Conservation (phyloP, 331 rosid genomes). For the Spiraea crenata region DNA sequence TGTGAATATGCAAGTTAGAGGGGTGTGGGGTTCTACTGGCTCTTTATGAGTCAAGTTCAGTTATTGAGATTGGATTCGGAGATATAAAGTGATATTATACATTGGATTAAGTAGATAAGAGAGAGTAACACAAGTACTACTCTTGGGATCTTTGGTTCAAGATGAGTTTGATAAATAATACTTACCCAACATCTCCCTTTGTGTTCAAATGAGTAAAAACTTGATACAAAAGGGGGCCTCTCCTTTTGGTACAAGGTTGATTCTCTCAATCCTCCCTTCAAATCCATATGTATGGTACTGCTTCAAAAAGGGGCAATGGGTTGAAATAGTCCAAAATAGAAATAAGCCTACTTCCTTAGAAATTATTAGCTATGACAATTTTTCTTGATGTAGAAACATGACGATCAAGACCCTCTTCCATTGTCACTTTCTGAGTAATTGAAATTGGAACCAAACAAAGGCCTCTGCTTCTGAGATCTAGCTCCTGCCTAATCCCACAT, state of each 20-base stretch:
- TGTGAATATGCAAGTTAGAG: too few relatives aligned
- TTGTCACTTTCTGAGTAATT: slow-evolving; percentile 33
- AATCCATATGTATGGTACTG: background rate
- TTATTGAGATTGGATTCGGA: too few relatives aligned
- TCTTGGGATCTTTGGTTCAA: too few relatives aligned
- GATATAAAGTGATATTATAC: too few relatives aligned
- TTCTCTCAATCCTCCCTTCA: background rate
- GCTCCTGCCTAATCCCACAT: slow-evolving; percentile 21
- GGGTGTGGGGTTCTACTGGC: too few relatives aligned
- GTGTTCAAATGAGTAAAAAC: background rate
- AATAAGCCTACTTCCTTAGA: background rate
- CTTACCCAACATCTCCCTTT: too few relatives aligned
- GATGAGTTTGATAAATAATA: too few relatives aligned
- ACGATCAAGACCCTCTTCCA: slow-evolving; percentile 30
- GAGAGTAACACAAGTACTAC: too few relatives aligned
- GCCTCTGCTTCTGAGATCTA: slow-evolving; percentile 53
- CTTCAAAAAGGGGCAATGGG: background rate
- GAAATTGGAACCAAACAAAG: slow-evolving; percentile 58
- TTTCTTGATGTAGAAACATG: slow-evolving; percentile 11
- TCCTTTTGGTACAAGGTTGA: background rate
- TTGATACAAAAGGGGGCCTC: background rate
- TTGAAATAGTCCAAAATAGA: background rate
- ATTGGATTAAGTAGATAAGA: too few relatives aligned
- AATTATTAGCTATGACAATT: slow-evolving; percentile 10
- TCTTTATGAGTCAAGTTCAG: too few relatives aligned